A percentile compares a stretch with the other conserved stretches of the same genome.
phyloP scores from a whole-genome alignment of 352 stramenopile genomes.

The Globisporangium carolinianum region DNA sequence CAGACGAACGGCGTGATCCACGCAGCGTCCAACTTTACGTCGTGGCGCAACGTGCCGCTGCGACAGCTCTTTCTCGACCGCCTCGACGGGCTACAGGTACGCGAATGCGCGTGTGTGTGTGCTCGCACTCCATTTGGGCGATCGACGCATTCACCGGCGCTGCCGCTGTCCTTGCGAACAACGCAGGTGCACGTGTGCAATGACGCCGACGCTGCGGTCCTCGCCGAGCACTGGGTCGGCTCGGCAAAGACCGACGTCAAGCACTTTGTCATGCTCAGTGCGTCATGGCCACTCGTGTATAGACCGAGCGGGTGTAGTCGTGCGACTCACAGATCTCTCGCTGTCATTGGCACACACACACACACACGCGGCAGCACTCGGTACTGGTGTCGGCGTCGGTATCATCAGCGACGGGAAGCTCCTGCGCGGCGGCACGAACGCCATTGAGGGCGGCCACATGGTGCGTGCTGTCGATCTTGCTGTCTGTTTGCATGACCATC shows the following conservation, averaged over 20 bases:
- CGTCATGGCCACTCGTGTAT: neutral
- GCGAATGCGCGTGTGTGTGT: neutral
- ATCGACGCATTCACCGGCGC: no score
- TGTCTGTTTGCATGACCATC: no score
- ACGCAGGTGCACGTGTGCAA: constrained; percentile 52
- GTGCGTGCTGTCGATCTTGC: constrained; percentile 17
- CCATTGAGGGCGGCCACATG: constrained; percentile 78
- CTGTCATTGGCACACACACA: neutral
- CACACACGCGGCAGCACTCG: constrained; percentile 36
- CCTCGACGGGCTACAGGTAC: constrained; percentile 16
- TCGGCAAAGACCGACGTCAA: constrained; percentile 46
- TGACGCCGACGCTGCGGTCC: constrained; percentile 72
- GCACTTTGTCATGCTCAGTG: constrained; percentile 85
- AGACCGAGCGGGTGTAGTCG: neutral
- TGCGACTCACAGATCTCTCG: neutral
- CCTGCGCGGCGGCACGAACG: constrained; percentile 55
- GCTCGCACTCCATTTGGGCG: no score
- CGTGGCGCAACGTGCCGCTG: constrained; percentile 58
- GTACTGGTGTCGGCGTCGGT: constrained; percentile 67
- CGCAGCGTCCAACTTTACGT: constrained; percentile 62
- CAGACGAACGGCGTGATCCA: constrained; percentile 40
- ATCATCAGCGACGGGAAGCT: constrained; percentile 59
- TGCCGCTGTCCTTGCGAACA: no score
- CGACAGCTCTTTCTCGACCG: constrained; percentile 38
- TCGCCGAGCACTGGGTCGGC: constrained; percentile 79